phyloP scores from a whole-genome alignment of 768 basidiomycete species.

The Crassisporium funariophilum region DNA sequence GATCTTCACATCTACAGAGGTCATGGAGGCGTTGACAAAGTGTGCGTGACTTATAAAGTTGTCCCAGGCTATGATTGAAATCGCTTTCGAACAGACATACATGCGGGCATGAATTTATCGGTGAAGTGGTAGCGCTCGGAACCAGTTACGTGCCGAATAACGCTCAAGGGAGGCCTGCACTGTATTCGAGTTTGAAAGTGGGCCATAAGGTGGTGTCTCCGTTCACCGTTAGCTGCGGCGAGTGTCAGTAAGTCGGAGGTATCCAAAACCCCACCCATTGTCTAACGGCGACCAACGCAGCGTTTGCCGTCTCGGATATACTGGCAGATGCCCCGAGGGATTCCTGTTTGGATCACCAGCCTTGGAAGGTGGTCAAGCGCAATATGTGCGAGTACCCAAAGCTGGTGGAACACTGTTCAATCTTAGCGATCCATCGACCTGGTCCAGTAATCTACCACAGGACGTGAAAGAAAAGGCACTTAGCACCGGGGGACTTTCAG shows the following conservation, averaged over 20 bases:
- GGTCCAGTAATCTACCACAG: slow-evolving; percentile 40
- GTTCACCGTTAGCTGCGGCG: slow-evolving; percentile 82
- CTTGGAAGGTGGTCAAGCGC: slow-evolving; percentile 77
- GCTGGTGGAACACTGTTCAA: slow-evolving; percentile 80
- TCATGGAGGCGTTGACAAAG: slow-evolving; percentile 50
- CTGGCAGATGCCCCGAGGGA: slow-evolving; percentile 64
- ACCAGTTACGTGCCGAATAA: slow-evolving; percentile 47
- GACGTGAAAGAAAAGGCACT: slow-evolving; percentile 40
- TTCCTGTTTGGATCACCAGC: slow-evolving; percentile 65
- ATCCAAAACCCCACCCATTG: neutral
- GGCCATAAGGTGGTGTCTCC: slow-evolving; percentile 82
- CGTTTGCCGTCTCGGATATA: slow-evolving; percentile 73
- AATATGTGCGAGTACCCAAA: slow-evolving; percentile 76
- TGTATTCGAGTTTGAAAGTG: slow-evolving; percentile 65
- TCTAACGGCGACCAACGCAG: slow-evolving; percentile 35
- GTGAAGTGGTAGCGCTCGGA: slow-evolving; percentile 70
- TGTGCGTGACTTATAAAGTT: slow-evolving; percentile 40
- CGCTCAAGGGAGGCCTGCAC: slow-evolving; percentile 50
- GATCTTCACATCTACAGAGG: slow-evolving; percentile 79
- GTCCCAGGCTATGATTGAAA: neutral
- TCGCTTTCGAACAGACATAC: slow-evolving; percentile 45
- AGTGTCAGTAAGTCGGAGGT: slow-evolving; percentile 66
- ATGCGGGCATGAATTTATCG: slow-evolving; percentile 79
- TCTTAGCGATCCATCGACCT: slow-evolving; percentile 50
- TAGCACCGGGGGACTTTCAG: slow-evolving; percentile 48